Percentiles rank a stretch among this genome's conserved stretches.
Evolutionary conservation across 1,284 basidiomycete genomes (phyloP).

Genomic region (Cronartium quercuum): DNA sequence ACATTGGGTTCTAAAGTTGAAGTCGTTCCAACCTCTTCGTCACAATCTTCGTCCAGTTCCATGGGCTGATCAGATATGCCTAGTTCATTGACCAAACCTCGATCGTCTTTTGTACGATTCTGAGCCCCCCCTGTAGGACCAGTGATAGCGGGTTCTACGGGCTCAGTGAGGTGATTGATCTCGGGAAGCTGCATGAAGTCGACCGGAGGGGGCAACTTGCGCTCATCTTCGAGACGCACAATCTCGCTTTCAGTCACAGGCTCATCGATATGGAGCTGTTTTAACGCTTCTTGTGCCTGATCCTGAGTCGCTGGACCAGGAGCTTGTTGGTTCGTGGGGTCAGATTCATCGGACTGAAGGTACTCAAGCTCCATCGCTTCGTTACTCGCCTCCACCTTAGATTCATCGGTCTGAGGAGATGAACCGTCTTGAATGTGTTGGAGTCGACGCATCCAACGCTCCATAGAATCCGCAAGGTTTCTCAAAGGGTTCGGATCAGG

Average conservation of each 20-base stretch:
- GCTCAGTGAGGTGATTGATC: slow-evolving; percentile 55
- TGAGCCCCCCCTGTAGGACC: neutral
- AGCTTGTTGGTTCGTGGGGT: slow-evolving; percentile 10
- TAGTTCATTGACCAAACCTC: slow-evolving; percentile 58
- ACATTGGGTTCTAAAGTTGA: slow-evolving; percentile 16
- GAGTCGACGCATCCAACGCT: slow-evolving; percentile 26
- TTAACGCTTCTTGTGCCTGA: slow-evolving; percentile 20
- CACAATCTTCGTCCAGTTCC: slow-evolving; percentile 49
- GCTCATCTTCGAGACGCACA: slow-evolving; percentile 43
- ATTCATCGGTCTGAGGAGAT: neutral
- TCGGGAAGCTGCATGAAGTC: slow-evolving; percentile 44
- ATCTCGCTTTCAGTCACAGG: slow-evolving; percentile 18
- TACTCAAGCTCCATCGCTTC: slow-evolving; percentile 27
- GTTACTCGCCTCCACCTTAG: slow-evolving; percentile 7
- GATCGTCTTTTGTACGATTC: slow-evolving; percentile 50
- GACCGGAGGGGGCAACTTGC: slow-evolving; percentile 44
- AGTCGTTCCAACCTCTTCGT: neutral
- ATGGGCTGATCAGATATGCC: slow-evolving; percentile 60
- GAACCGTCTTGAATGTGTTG: slow-evolving; percentile 28
- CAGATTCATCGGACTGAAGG: slow-evolving; percentile 8
- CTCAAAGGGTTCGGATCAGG: slow-evolving; percentile 21
- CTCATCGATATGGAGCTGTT: slow-evolving; percentile 25
- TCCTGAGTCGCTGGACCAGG: slow-evolving; percentile 36
- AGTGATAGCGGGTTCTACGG: slow-evolving; percentile 41
- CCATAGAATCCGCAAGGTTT: slow-evolving; percentile 22